Evolutionary conservation across 441 rosid genomes (phyloP).

Genomic region (Pelargonium australe): DNA sequence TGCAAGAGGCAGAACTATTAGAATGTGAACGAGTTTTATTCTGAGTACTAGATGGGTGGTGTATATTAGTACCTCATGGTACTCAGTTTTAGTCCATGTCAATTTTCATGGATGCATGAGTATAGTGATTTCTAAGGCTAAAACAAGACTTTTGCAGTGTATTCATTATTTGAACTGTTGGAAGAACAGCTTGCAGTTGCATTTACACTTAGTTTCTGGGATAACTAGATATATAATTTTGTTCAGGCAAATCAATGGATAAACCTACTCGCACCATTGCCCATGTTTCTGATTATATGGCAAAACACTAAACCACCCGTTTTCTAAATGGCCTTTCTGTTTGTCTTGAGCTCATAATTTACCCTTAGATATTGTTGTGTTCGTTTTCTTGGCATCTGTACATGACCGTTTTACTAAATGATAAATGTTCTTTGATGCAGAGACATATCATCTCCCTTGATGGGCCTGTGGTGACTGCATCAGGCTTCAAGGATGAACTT

Average conservation of each 20-base stretch:
- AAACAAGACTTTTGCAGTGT: background rate
- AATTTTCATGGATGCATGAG: background rate
- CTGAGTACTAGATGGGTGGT: background rate
- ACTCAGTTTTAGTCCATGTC: background rate
- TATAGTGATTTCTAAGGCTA: background rate
- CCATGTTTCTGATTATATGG: background rate
- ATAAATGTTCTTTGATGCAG: constrained; percentile 35
- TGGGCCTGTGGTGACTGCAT: constrained; percentile 80
- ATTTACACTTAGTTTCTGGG: background rate
- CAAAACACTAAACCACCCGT: background rate
- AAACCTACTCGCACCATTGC: background rate
- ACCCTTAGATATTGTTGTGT: background rate
- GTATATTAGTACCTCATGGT: background rate
- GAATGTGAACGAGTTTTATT: background rate
- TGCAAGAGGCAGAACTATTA: background rate
- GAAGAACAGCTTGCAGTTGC: background rate
- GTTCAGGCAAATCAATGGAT: background rate
- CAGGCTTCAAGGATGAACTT: constrained; percentile 73
- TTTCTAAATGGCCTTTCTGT: background rate
- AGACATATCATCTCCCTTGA: constrained; percentile 72
- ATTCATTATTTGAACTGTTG: background rate
- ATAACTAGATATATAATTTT: background rate
- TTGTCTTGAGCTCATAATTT: background rate
- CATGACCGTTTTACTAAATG: constrained; percentile 7
- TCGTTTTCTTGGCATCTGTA: background rate